Conservation (phyloP, 805 yeast species). For the Barnettozyma populi region DNA sequence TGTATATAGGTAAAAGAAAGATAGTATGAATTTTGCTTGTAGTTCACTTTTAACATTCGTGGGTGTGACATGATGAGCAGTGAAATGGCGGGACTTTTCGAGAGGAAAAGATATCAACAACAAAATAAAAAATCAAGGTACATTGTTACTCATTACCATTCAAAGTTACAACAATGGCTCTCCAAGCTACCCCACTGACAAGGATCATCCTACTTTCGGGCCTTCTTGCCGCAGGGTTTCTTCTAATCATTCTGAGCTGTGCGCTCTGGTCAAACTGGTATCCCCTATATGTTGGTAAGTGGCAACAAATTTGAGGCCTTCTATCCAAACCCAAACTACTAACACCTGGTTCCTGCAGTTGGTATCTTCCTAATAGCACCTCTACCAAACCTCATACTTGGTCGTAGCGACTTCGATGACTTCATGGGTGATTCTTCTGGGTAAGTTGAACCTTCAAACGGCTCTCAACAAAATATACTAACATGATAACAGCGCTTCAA, state of each 20-base stretch:
- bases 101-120: not conserved
- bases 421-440: constrained; percentile 53
- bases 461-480: constrained; percentile 14
- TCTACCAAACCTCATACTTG: constrained; percentile 58
- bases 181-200: constrained; percentile 54
- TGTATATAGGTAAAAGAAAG: constrained; percentile 8
- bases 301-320: not conserved
- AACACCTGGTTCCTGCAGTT: constrained; percentile 25
- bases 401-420: constrained; percentile 42
- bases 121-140: not conserved
- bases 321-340: constrained; percentile 1
- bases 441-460: constrained; percentile 20
- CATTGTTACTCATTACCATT: too few relatives aligned
- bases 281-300: constrained; percentile 67
- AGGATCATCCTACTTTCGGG: constrained; percentile 72
- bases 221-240: constrained; percentile 83
- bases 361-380: constrained; percentile 67
- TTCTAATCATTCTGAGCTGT: constrained; percentile 81
- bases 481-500: constrained; percentile 33
- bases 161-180: constrained; percentile 4
- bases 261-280: constrained; percentile 88
- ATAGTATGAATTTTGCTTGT: not conserved
- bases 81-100: too few relatives aligned
- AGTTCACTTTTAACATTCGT: not conserved
- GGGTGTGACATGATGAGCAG: not conserved